Evolutionary conservation across 441 rosid genomes (phyloP).

Genomic region (Mallotus japonicus): DNA sequence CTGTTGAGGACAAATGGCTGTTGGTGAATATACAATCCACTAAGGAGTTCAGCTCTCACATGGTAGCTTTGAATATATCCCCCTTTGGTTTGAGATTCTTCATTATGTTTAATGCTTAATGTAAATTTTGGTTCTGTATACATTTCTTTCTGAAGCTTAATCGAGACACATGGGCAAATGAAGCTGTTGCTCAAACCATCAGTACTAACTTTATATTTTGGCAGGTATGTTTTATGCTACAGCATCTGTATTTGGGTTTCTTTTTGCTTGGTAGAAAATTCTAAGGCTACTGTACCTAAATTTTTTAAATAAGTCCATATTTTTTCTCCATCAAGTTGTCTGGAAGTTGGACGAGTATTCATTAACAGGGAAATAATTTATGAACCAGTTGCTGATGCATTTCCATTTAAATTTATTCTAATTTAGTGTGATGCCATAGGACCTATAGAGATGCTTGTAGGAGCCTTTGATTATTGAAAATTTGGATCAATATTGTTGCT

Average conservation of each 20-base stretch:
- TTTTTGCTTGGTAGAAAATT: slow-evolving; percentile 2
- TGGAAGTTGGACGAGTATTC: background rate
- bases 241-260: background rate
- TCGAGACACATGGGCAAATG: slow-evolving; percentile 96
- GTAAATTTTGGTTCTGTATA: slow-evolving; percentile 18
- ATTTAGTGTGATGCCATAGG: background rate
- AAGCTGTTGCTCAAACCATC: slow-evolving; percentile 84
- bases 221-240: slow-evolving; percentile 57
- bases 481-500: slow-evolving; percentile 2
- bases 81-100: slow-evolving; percentile 1
- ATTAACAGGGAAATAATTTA: background rate
- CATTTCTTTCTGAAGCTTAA: slow-evolving; percentile 66
- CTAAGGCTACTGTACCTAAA: background rate
- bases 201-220: slow-evolving; percentile 86
- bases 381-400: background rate
- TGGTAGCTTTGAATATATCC: slow-evolving; percentile 44
- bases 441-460: background rate
- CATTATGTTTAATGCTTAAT: slow-evolving; percentile 9
- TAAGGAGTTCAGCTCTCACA: slow-evolving; percentile 93
- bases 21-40: slow-evolving; percentile 86
- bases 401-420: background rate
- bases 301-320: background rate
- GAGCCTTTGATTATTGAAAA: background rate
- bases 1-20: slow-evolving; percentile 85
- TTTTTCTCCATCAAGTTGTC: background rate